Percentiles rank a stretch among this genome's conserved stretches.
phyloP scores from a whole-genome alignment of 805 yeast genomes.

The Hanseniaspora meyeri region DNA sequence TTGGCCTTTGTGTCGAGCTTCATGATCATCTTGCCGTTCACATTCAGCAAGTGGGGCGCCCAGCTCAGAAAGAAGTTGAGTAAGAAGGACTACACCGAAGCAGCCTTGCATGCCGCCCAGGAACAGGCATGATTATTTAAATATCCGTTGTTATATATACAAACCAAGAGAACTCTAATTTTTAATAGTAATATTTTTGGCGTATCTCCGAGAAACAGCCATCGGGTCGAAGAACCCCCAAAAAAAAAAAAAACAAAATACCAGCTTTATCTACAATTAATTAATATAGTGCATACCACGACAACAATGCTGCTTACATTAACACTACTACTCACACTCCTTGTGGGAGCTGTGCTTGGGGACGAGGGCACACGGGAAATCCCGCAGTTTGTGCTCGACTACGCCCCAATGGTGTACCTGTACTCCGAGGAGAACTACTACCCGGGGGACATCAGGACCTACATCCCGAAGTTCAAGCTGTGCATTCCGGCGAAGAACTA shows the following conservation, averaged over 20 bases:
- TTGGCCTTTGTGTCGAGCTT: constrained; percentile 66
- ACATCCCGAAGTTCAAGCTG: constrained; percentile 52
- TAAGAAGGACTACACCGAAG: constrained; percentile 48
- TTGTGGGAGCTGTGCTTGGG: neutral
- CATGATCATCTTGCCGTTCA: constrained; percentile 62
- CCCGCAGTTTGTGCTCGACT: constrained; percentile 50
- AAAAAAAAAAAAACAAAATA: too few relatives aligned
- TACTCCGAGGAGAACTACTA: constrained; percentile 80
- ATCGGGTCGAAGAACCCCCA: too few relatives aligned
- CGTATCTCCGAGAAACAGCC: too few relatives aligned
- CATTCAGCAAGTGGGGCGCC: constrained; percentile 57
- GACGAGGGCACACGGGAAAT: constrained; percentile 28
- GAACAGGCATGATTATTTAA: neutral
- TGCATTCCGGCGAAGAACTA: neutral
- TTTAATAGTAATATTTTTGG: neutral
- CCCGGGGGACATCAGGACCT: constrained; percentile 70
- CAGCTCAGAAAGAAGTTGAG: constrained; percentile 50
- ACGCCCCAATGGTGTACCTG: constrained; percentile 68
- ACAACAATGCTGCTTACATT: too few relatives aligned
- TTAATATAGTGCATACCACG: too few relatives aligned
- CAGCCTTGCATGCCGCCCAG: constrained; percentile 15
- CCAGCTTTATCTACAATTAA: too few relatives aligned
- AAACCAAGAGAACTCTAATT: neutral
- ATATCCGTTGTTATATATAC: neutral
- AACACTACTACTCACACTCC: too few relatives aligned